Percentiles rank a stretch among this genome's conserved stretches.
phyloP scores from a whole-genome alignment of 2,329 filamentous ascomycete species.

The Thermothelomyces thermophilus region DNA sequence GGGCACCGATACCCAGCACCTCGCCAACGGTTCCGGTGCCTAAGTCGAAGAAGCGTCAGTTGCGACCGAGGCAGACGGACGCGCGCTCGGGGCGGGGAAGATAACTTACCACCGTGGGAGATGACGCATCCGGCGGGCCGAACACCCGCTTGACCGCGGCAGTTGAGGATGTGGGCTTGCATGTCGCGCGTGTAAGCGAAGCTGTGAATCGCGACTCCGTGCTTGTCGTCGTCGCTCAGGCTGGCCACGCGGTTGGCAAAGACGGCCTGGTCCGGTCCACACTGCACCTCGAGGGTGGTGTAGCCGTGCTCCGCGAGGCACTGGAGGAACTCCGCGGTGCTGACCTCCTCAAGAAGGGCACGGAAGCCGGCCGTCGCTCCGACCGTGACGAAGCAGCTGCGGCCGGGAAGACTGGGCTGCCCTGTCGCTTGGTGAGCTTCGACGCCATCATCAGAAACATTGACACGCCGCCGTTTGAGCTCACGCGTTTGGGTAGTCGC shows the following conservation, averaged over 20 bases:
- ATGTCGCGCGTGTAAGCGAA: constrained; percentile 65
- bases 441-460: background rate
- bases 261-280: constrained; percentile 26
- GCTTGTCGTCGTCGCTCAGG: constrained; percentile 21
- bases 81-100: background rate
- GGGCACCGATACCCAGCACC: constrained; percentile 64
- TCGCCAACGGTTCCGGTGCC: constrained; percentile 87
- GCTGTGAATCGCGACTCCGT: constrained; percentile 47
- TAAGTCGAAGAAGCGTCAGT: constrained; percentile 32
- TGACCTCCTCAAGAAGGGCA: constrained; percentile 58
- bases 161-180: constrained; percentile 49
- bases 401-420: background rate
- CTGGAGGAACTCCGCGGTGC: constrained; percentile 56
- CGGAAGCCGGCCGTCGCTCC: constrained; percentile 85
- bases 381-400: constrained; percentile 73
- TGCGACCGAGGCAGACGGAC: background rate
- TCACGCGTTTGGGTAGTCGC: background rate
- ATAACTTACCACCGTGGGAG: constrained; percentile 73
- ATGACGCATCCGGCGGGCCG: constrained; percentile 66
- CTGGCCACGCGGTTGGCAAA: constrained; percentile 35
- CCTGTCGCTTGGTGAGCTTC: constrained; percentile 1
- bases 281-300: constrained; percentile 48
- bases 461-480: constrained; percentile 2
- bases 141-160: constrained; percentile 40
- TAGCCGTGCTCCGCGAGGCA: constrained; percentile 55